phyloP scores from a whole-genome alignment of 2,329 filamentous ascomycete genomes.

The Colletotrichum falcatum region DNA sequence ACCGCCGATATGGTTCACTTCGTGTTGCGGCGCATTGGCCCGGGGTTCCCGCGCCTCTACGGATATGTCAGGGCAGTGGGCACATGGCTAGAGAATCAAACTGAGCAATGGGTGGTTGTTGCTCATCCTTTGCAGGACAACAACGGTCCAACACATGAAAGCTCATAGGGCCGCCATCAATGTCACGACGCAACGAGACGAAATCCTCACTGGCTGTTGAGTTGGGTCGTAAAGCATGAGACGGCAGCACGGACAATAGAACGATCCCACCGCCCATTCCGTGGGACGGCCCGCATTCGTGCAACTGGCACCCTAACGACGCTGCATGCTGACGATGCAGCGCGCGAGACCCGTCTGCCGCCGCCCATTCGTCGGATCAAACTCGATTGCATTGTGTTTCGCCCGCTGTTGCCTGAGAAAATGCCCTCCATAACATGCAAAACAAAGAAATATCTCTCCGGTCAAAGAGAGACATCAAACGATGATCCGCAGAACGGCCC shows the following conservation, averaged over 20 bases:
- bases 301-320: constrained; percentile 11
- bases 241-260: neutral
- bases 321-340: neutral
- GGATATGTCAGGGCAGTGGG: too few species aligned
- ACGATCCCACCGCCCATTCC: constrained; percentile 35
- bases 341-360: neutral
- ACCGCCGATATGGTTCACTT: constrained; percentile 10
- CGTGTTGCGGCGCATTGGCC: neutral
- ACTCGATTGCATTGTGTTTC: constrained; percentile 4
- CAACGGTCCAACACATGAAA: too few species aligned
- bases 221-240: neutral
- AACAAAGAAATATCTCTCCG: constrained; percentile 22
- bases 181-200: constrained; percentile 1
- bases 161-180: neutral
- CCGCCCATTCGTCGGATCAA: neutral
- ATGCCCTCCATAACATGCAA: neutral
- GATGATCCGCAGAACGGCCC: neutral
- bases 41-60: neutral
- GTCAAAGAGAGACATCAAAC: constrained; percentile 17
- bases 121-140: too few species aligned
- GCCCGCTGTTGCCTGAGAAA: constrained; percentile 22
- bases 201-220: neutral
- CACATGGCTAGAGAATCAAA: constrained; percentile 1
- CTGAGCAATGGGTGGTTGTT: too few species aligned
- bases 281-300: constrained; percentile 37